phyloP scores from a whole-genome alignment of 1,284 basidiomycete genomes.

The Naganishia liquefaciens region DNA sequence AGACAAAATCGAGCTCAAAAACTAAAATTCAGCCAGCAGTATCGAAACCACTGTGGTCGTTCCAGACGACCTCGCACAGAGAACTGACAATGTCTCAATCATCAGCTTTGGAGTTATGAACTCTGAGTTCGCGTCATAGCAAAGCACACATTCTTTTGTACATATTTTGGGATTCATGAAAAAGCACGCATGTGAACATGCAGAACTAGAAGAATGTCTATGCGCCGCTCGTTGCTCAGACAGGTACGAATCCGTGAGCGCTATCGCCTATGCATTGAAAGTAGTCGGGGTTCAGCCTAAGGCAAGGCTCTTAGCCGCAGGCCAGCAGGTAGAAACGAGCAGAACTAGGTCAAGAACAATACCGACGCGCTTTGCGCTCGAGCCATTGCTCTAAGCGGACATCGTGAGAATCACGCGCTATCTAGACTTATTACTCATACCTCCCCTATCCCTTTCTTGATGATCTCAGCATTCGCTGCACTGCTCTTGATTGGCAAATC shows the following conservation, averaged over 20 bases:
- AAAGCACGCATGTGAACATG: background rate
- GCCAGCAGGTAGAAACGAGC: too few species aligned
- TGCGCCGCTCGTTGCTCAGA: too few species aligned
- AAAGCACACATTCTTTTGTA: slow-evolving; percentile 15
- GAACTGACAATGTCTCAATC: background rate
- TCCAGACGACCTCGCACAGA: background rate
- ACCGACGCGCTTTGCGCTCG: background rate
- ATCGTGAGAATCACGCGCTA: slow-evolving; percentile 1
- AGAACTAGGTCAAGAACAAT: too few species aligned
- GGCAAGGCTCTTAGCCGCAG: too few species aligned
- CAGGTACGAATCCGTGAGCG: too few species aligned
- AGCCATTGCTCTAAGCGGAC: background rate
- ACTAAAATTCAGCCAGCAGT: background rate
- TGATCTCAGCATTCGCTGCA: background rate
- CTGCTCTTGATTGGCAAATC: too few species aligned
- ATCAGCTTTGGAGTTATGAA: too few species aligned
- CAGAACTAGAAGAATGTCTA: background rate
- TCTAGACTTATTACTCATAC: background rate
- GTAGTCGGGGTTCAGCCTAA: too few species aligned
- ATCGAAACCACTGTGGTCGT: background rate
- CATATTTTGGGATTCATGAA: slow-evolving; percentile 16
- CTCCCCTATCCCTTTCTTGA: too few species aligned
- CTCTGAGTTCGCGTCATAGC: background rate
- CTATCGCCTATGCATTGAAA: too few species aligned
- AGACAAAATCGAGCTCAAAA: background rate